Evolutionary conservation across 2,329 filamentous ascomycete species (phyloP), one percentile per base, ranked within the genome.

Genomic region (Paramyrothecium sp.): DNA sequence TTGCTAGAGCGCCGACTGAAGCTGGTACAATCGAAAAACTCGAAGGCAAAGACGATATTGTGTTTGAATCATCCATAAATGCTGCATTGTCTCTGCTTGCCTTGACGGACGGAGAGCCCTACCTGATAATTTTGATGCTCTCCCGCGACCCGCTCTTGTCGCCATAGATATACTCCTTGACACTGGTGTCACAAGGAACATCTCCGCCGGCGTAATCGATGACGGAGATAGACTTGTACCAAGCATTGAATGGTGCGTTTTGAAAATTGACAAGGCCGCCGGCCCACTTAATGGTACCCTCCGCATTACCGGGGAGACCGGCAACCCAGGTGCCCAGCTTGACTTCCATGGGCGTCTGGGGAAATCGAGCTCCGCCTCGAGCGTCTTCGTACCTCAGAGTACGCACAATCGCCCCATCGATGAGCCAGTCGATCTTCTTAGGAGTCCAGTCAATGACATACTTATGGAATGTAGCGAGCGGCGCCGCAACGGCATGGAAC

Each of bases 321-420:
- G 78, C 84, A 46, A 84, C 81, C 87, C 88, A 90, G 63, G 83
- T 82, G 60, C 89, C 89, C 34, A 91, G 73, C 72, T 86, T 88
- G 68, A 91, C 70, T 71, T 87, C 83, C 84, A 88, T 87, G 54
- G 89, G 89, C 5, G 87, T 89, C 78, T 91, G 89, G 50, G 89
- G 89, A 76, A 83, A 91, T 61, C 82, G 80, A 54, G 75, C 72
- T 51, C 84, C 86, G 54, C 76, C 75, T 66, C 83, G 71, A 55
- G 87, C 87, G 52, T 90, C 82, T 12, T 72, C 74, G 62, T 82
- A 83, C 54, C 75, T 78, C 57, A 91, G 76, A 19, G 83, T 86
- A 61, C 89, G 87, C 49, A 91, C 78, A 21, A 78, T 70, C 7
- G 70, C 71, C 65, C 80, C 86, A 65, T 92, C 84, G 58, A 92